phyloP scores from a whole-genome alignment of 495 filamentous ascomycete species.

The Aspergillus diversus region DNA sequence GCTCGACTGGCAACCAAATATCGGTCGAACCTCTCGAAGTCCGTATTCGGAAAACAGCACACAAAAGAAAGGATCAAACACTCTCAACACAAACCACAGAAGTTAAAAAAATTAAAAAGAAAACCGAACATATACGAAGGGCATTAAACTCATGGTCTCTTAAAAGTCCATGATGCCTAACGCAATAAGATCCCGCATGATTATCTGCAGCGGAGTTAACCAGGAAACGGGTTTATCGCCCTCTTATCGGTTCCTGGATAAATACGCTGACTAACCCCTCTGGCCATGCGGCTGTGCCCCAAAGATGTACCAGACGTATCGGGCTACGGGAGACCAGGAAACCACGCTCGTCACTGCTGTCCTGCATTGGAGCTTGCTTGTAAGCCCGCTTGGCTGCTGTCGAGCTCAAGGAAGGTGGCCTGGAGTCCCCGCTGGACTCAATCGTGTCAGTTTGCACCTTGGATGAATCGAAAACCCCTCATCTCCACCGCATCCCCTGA shows the following conservation, averaged over 20 bases:
- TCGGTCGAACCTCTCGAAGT: no score
- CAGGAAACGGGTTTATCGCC: conserved; percentile 3
- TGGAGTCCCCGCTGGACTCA: conserved; percentile 11
- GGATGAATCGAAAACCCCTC: background rate
- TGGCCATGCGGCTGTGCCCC: background rate
- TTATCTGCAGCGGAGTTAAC: conserved; percentile 1
- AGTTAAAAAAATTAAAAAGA: background rate
- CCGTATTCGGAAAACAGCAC: no score
- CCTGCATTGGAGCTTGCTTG: background rate
- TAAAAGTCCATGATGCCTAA: background rate
- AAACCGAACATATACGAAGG: background rate
- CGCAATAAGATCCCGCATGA: background rate
- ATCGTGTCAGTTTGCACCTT: background rate
- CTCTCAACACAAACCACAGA: background rate
- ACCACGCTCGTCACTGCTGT: conserved; percentile 6
- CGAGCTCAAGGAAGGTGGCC: conserved; percentile 8
- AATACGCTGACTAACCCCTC: conserved; percentile 3
- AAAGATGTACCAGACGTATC: background rate
- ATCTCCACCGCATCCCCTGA: background rate
- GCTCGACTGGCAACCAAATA: no score
- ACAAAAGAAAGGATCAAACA: background rate
- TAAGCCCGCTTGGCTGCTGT: background rate
- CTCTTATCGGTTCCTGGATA: background rate
- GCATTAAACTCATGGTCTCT: conserved; percentile 1
- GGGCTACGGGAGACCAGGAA: conserved; percentile 14